These are phyloP conservation scores for Castanea crenata DNA, from an alignment of 306 rosid genomes.

Conservation along the genomic window DNA sequence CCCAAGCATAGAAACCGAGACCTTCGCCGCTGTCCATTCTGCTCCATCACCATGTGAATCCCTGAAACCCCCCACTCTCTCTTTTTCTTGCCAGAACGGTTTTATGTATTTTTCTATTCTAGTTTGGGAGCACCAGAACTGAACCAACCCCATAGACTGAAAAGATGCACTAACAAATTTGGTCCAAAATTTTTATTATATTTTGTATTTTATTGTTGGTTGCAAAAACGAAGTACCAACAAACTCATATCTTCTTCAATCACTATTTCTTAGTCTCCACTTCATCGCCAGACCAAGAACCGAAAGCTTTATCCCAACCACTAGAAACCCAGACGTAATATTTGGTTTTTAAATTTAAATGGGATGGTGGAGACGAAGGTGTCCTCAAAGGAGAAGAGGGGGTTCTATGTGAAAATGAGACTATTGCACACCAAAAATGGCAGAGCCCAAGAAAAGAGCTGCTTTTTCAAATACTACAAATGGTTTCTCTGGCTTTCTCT, in stretches of 20 bases:
- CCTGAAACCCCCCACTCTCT: conserved; percentile 16
- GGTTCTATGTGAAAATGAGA: conserved; percentile 78
- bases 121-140: not conserved
- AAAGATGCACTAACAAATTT: not conserved
- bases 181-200: not conserved
- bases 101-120: not conserved
- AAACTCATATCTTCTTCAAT: conserved; percentile 37
- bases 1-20: conserved; percentile 24
- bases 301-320: conserved; percentile 62
- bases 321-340: not conserved
- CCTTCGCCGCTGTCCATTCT: conserved; percentile 35
- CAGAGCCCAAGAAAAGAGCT: conserved; percentile 54
- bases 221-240: conserved; percentile 55
- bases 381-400: conserved; percentile 40
- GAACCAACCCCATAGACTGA: conserved; percentile 3
- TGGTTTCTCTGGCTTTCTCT: conserved; percentile 83
- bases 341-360: conserved; percentile 25
- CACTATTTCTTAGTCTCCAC: conserved; percentile 65
- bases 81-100: not conserved
- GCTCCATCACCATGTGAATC: conserved; percentile 30
- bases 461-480: conserved; percentile 58
- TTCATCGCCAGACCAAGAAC: conserved; percentile 53
- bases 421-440: conserved; percentile 56
- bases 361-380: conserved; percentile 45
- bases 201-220: not conserved